phyloP scores from a whole-genome alignment of 1,139 yeast genomes.

The Debaryomyces sp. region DNA sequence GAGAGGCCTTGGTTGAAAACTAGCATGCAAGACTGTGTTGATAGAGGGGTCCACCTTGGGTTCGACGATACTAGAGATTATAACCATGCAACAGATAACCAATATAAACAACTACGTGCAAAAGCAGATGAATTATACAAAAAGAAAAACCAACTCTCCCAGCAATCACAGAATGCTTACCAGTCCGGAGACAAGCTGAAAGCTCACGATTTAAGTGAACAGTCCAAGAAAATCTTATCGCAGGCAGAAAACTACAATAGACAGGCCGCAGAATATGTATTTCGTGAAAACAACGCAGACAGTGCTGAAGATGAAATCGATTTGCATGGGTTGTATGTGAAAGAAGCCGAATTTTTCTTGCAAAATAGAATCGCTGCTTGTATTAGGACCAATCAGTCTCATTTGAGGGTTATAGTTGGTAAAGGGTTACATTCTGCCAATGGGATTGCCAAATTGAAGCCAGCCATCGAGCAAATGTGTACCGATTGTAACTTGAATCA shows the following conservation, averaged over 20 bases:
- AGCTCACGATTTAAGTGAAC: slow-evolving; percentile 74
- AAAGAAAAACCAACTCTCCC: slow-evolving; percentile 57
- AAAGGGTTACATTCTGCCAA: slow-evolving; percentile 84
- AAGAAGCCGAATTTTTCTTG: slow-evolving; percentile 81
- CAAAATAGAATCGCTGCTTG: slow-evolving; percentile 75
- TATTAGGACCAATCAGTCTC: slow-evolving; percentile 57
- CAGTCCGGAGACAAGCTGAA: slow-evolving; percentile 68
- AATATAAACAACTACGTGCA: slow-evolving; percentile 65
- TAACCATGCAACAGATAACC: slow-evolving; percentile 70
- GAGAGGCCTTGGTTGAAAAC: background rate
- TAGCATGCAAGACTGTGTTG: slow-evolving; percentile 23
- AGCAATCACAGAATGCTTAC: slow-evolving; percentile 77
- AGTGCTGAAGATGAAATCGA: slow-evolving; percentile 86
- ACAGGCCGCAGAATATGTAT: slow-evolving; percentile 90
- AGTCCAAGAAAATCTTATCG: slow-evolving; percentile 59
- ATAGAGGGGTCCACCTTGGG: slow-evolving; percentile 43
- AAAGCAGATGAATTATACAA: slow-evolving; percentile 70
- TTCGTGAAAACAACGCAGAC: slow-evolving; percentile 84
- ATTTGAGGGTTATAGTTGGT: slow-evolving; percentile 80
- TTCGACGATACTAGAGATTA: slow-evolving; percentile 53
- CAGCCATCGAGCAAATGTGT: slow-evolving; percentile 84
- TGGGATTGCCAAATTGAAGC: slow-evolving; percentile 86
- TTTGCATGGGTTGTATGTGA: slow-evolving; percentile 86
- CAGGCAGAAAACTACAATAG: slow-evolving; percentile 72
- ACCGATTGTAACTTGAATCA: slow-evolving; percentile 61